Evolutionary conservation across 83 land plant species (phyloP).

Genomic region (Diphasiastrum complanatum): DNA sequence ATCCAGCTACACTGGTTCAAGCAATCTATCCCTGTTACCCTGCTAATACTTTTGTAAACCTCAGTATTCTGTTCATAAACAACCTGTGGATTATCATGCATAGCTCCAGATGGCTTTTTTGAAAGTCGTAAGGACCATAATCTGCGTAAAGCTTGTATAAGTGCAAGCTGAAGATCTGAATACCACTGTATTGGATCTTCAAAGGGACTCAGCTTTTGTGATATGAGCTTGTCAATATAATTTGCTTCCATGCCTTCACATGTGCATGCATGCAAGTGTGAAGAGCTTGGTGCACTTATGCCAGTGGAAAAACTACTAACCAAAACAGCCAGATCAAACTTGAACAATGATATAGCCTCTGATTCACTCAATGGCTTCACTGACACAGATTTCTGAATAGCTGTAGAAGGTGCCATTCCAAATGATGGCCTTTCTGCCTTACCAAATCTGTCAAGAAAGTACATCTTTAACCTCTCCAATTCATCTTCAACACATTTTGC

Average conservation of each 20-base stretch:
- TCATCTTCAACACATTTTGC: constrained; percentile 18
- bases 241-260: too few relatives aligned
- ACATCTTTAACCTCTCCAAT: constrained; percentile 13
- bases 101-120: background rate
- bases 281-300: constrained; percentile 9
- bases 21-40: constrained; percentile 3
- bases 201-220: constrained; percentile 66
- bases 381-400: background rate
- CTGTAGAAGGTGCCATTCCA: background rate
- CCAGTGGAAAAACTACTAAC: constrained; percentile 29
- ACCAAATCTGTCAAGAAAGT: background rate
- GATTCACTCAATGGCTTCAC: constrained; percentile 22
- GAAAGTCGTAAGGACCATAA: constrained; percentile 20
- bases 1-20: constrained; percentile 26
- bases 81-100: background rate
- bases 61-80: constrained; percentile 1
- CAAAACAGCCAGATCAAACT: constrained; percentile 59
- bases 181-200: constrained; percentile 42
- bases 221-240: constrained; percentile 39
- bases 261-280: too few relatives aligned
- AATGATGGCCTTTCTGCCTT: background rate
- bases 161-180: constrained; percentile 54
- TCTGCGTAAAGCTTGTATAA: constrained; percentile 50
- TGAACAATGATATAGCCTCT: constrained; percentile 57
- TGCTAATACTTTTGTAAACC: background rate